Base-by-base conservation (phyloP, 2,329 filamentous ascomycete species). In the Rutstroemia sp. region DNA sequence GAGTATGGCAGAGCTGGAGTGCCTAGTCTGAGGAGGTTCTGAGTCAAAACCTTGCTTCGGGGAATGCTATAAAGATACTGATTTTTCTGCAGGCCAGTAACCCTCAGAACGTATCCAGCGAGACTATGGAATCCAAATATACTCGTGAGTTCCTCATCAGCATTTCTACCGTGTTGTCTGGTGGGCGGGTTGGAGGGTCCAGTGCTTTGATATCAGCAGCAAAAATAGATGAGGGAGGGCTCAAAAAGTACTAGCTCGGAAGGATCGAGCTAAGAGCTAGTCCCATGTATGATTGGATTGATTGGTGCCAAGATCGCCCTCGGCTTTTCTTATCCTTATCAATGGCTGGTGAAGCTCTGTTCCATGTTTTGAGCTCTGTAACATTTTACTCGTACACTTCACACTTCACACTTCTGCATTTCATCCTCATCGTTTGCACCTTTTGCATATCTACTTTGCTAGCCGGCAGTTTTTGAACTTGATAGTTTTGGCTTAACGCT, bases 61-160 rank as follows among this genome's bases (percentile, higher is more conserved):
- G 30, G 30, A 34, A 34, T 9, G 30, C 30, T 34, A 34, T n/a
- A n/a, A 34, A 10, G 30, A 14, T 52, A 50, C 58, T 63, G 57
- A 51, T 62, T 62, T 58, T 48, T 65, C 62, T 64, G 60, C 62
- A 65, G 63, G 60, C 60, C 59, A 65, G 61, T 56, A 56, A 56
- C 62, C 61, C 59, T 62, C 62, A 62, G 51, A 57, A 30, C 17
- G 14, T 56, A 63, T 65, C 57, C 56, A 56, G 56, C 45, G 27
- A 27, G 50, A 44, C 5, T 44, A 7, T 12, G 12, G n/a, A 12
- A 44, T 57, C 48, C 9, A 9, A 16, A 21, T 21, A 27, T 42
- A 17, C 38, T 48, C 27, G 45, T 19, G 21, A 30, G 40, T 8
- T 42, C 12, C 38, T 49, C 46, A 52, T 50, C 25, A 44, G 54